Evolutionary conservation across 1,284 basidiomycete genomes (phyloP).

Genomic region (Mycena sp.): DNA sequence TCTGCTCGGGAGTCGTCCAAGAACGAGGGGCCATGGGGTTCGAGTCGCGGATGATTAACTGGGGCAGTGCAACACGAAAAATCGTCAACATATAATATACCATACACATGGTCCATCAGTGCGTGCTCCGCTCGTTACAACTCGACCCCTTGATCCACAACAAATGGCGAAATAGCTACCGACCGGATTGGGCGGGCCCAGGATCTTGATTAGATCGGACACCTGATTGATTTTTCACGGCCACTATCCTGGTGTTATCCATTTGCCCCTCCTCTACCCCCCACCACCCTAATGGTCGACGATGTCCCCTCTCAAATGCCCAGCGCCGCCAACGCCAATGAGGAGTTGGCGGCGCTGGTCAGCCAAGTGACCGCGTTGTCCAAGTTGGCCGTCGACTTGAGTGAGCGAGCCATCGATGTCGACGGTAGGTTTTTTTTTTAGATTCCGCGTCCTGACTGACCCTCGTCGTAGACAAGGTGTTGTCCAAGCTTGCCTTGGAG

Average conservation of each 20-base stretch:
- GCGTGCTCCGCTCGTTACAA: too few species aligned
- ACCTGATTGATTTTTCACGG: too few species aligned
- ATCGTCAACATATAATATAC: background rate
- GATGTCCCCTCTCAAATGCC: background rate
- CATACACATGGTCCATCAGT: too few species aligned
- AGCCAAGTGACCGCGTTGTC: background rate
- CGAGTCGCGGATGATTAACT: too few species aligned
- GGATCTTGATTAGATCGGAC: too few species aligned
- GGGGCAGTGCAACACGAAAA: too few species aligned
- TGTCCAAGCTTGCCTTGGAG: conserved; percentile 11
- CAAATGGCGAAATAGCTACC: too few species aligned
- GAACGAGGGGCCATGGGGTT: conserved; percentile 1
- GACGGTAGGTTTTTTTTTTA: background rate
- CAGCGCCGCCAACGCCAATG: background rate
- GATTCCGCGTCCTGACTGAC: background rate
- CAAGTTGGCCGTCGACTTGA: background rate
- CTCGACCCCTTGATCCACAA: too few species aligned
- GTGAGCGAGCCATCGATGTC: background rate
- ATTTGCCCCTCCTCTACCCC: background rate
- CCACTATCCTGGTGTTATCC: too few species aligned
- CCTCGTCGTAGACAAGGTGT: background rate
- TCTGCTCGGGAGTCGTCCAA: background rate
- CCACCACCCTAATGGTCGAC: background rate
- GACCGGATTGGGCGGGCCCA: too few species aligned
- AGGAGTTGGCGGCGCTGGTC: conserved; percentile 22